Base-by-base conservation (phyloP, 306 rosid species). In the Fragaria iinumae region DNA sequence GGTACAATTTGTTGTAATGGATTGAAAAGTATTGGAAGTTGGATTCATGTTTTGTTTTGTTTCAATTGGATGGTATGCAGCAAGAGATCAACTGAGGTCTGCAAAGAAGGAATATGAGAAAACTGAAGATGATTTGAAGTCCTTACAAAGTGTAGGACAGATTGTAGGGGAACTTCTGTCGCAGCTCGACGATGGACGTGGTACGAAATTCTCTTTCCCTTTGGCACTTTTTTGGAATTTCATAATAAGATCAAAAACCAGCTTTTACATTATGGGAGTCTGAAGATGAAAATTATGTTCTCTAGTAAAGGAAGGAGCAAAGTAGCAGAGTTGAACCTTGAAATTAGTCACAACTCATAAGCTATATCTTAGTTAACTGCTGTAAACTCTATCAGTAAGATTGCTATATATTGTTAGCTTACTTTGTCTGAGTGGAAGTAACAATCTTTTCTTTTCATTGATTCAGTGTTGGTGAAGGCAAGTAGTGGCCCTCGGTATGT, bases 111-210 rank as follows among this genome's bases (percentile, higher is more conserved):
- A 91, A 81, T 92, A 86, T 83, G 87, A 86, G 82, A 95, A 91
- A 81, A 92, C 99, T 11, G 99, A 92, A 85, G 97, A 92, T 84
- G 99, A 95, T 82, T 85, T 95, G 93, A 91, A 92, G 90, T 95
- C 97, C 21, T 92, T 95, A 74, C 97, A 95, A 79, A 91, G 97
- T 62, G 97, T 91, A 79, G 99, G 97, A 23, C 97, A 92, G 89
- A 87, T 90, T 36, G 87, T 95, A 6, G 99, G 99, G 39, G 99
- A 95, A 88, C 97, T 95, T 83, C 97, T 89, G 72, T 55, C 62
- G 4, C 62, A 82, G 97, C 97, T 95, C n/a, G 97, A 92, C 86
- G 89, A 89, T 73, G 99, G 91, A 78, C 97, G 97, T 75, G 74
- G 97, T 95, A 86, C 80, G 44, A 53, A 20, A 44, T 25, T 39